phyloP scores from a whole-genome alignment of 192 early-diverging fungal species.

The Podila clonocystis region DNA sequence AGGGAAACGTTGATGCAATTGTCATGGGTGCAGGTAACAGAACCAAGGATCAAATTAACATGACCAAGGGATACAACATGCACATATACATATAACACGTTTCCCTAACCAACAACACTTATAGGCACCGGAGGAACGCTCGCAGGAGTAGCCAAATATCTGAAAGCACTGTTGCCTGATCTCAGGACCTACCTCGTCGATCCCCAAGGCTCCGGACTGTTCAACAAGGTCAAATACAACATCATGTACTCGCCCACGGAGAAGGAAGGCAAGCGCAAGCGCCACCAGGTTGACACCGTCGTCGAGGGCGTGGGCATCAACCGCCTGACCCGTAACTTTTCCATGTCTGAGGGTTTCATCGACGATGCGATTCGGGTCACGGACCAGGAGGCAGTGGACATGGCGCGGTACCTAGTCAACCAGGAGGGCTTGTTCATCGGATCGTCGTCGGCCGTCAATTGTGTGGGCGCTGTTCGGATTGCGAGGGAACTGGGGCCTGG shows the following conservation, averaged over 20 bases:
- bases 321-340: conserved; percentile 90
- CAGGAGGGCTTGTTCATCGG: conserved; percentile 92
- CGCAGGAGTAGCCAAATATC: conserved; percentile 87
- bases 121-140: conserved; percentile 91
- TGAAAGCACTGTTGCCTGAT: conserved; percentile 72
- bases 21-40: conserved; percentile 86
- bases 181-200: conserved; percentile 85
- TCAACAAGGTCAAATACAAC: conserved; percentile 89
- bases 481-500: conserved; percentile 87
- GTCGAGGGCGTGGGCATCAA: conserved; percentile 98
- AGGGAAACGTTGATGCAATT: conserved; percentile 79
- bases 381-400: conserved; percentile 89
- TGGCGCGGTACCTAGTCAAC: conserved; percentile 87
- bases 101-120: neutral
- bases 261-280: conserved; percentile 85
- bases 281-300: conserved; percentile 98
- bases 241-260: conserved; percentile 92
- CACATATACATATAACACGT: too few relatives aligned
- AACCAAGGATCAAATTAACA: neutral
- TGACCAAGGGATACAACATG: neutral
- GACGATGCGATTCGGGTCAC: conserved; percentile 87
- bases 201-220: conserved; percentile 92
- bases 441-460: conserved; percentile 91
- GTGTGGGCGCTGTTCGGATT: conserved; percentile 84
- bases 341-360: conserved; percentile 64